Evolutionary conservation across 352 stramenopile species (phyloP).

Genomic region (Phytopythium oedochilum): DNA sequence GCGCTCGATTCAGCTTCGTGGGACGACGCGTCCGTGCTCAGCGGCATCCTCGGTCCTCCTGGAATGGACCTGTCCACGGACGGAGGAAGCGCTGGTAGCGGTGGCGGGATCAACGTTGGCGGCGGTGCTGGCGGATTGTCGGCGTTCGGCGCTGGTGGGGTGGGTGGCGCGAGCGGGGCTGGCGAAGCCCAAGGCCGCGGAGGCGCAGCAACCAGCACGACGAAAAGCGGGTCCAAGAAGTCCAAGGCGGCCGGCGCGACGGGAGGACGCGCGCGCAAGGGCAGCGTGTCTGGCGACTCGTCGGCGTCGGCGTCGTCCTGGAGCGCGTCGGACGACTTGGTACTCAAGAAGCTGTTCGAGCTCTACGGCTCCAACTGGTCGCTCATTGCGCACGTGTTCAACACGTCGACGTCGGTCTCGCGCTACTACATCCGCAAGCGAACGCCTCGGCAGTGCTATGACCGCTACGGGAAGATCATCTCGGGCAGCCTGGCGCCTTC

Average conservation of each 20-base stretch:
- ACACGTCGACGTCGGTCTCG: constrained; percentile 63
- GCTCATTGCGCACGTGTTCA: constrained; percentile 82
- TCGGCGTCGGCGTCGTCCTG: constrained; percentile 45
- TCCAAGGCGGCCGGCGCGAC: constrained; percentile 27
- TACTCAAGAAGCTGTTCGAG: constrained; percentile 83
- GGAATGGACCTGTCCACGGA: background rate
- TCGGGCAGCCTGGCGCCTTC: constrained; percentile 32
- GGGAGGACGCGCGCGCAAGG: constrained; percentile 37
- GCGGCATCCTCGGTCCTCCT: constrained; percentile 42
- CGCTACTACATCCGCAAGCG: constrained; percentile 72
- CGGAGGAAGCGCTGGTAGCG: background rate
- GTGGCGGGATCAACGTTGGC: background rate
- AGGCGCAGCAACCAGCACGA: constrained; percentile 7
- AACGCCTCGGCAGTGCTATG: constrained; percentile 80
- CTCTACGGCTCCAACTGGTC: constrained; percentile 87
- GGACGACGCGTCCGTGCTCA: constrained; percentile 72
- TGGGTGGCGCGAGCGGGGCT: background rate
- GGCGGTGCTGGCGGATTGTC: background rate
- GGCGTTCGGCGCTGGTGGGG: background rate
- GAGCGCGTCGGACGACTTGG: constrained; percentile 67
- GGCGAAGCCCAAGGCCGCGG: background rate
- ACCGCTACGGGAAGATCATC: constrained; percentile 84
- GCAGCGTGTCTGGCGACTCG: constrained; percentile 35
- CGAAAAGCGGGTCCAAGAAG: constrained; percentile 45
- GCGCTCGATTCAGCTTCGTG: constrained; percentile 77